Conservation (phyloP, 176 grass and related monocot genomes). For the Oryza glumipatula region DNA sequence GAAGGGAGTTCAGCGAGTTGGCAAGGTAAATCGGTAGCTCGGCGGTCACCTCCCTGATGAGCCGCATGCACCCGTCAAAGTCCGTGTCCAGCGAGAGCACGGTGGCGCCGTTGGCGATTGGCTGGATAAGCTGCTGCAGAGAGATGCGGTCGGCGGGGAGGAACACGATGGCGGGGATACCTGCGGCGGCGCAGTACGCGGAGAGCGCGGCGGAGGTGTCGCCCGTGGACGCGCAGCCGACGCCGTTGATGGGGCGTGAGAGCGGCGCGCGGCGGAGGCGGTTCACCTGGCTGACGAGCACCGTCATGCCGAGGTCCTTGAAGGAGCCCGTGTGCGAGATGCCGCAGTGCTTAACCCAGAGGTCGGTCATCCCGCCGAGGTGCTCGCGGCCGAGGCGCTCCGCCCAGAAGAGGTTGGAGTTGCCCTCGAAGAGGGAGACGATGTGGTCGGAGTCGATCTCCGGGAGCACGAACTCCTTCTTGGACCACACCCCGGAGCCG, state of each 20-base stretch:
- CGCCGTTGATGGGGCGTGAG: conserved; percentile 61
- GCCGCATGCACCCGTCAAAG: conserved; percentile 76
- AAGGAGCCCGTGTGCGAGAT: conserved; percentile 88
- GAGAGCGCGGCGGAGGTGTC: conserved; percentile 86
- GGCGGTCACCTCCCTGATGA: conserved; percentile 69
- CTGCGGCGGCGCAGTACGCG: conserved; percentile 66
- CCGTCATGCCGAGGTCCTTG: conserved; percentile 93
- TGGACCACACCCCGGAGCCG: conserved; percentile 76
- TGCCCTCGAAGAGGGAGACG: conserved; percentile 81
- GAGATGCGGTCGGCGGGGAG: conserved; percentile 72
- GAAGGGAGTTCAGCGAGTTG: conserved; percentile 77
- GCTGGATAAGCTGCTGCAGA: conserved; percentile 78
- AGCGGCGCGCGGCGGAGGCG: conserved; percentile 64
- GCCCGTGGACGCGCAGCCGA: conserved; percentile 69
- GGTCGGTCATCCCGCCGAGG: conserved; percentile 75
- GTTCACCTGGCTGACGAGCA: conserved; percentile 83
- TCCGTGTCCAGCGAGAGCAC: conserved; percentile 72
- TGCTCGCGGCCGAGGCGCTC: conserved; percentile 78
- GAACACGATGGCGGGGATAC: conserved; percentile 74
- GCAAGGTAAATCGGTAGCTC: conserved; percentile 78
- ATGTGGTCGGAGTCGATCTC: conserved; percentile 82
- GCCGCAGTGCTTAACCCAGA: conserved; percentile 90
- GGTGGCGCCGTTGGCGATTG: conserved; percentile 71
- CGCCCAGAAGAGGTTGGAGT: conserved; percentile 83
- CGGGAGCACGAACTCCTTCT: conserved; percentile 82